phyloP scores from a whole-genome alignment of 2,329 filamentous ascomycete genomes.

The Fusarium chaquense region DNA sequence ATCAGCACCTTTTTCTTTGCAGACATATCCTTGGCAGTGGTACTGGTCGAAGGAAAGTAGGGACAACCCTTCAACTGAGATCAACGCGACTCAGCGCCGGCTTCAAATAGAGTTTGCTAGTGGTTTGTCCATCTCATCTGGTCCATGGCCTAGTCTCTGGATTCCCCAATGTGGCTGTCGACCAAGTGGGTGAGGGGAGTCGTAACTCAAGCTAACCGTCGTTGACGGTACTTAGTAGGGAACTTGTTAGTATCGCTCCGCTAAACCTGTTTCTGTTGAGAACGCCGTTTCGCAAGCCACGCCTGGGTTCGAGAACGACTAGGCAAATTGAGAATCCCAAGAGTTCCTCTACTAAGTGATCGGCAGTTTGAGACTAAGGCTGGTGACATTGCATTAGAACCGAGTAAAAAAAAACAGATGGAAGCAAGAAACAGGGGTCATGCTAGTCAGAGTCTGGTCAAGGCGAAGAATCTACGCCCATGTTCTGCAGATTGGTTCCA shows the following conservation, averaged over 20 bases:
- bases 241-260: background rate
- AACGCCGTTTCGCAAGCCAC: background rate
- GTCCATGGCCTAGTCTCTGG: background rate
- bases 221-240: background rate
- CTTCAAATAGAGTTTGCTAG: slow-evolving; percentile 13
- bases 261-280: background rate
- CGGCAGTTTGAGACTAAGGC: slow-evolving; percentile 5
- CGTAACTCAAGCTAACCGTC: background rate
- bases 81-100: slow-evolving; percentile 7
- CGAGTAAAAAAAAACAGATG: background rate
- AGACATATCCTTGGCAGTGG: background rate
- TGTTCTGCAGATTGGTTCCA: slow-evolving; percentile 6
- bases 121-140: background rate
- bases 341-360: background rate
- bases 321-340: background rate
- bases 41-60: too few relatives aligned
- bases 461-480: background rate
- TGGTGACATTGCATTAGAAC: background rate
- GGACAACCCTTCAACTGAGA: background rate
- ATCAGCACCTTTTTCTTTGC: background rate
- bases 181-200: background rate
- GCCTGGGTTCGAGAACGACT: background rate
- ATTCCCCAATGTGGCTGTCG: background rate
- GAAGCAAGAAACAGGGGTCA: slow-evolving; percentile 5
- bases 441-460: background rate